Conservation (phyloP, 2,329 filamentous ascomycete species). For the Metarhizium album region DNA sequence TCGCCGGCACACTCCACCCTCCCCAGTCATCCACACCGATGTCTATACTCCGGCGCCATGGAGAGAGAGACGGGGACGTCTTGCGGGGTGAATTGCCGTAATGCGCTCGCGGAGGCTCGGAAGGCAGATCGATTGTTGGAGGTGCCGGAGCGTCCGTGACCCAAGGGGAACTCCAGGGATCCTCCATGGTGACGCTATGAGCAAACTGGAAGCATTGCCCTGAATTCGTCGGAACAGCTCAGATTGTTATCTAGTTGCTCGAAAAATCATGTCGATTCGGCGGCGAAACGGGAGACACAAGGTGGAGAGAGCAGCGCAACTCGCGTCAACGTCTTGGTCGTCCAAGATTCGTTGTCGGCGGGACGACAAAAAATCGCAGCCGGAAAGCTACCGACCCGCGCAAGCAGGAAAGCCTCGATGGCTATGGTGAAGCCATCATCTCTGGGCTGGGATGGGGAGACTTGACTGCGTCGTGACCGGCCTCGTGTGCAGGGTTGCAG, state of each 20-base stretch:
- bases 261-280: background rate
- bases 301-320: background rate
- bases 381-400: no score
- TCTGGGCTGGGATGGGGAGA: no score
- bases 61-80: constrained; percentile 12
- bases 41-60: constrained; percentile 13
- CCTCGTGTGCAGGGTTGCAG: no score
- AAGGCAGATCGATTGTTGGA: constrained; percentile 25
- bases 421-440: no score
- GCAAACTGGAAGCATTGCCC: background rate
- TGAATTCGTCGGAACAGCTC: background rate
- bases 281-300: no score
- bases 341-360: no score
- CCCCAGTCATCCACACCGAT: constrained; percentile 19
- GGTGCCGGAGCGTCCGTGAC: constrained; percentile 28
- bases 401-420: no score
- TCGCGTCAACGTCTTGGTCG: no score
- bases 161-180: constrained; percentile 55
- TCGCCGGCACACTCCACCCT: constrained; percentile 23
- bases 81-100: constrained; percentile 16
- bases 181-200: constrained; percentile 35
- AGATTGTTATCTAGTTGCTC: no score
- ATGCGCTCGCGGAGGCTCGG: constrained; percentile 22
- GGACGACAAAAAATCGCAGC: no score
- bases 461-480: no score